These are phyloP conservation scores for Verticillium albo-atrum DNA, from an alignment of 2,329 filamentous ascomycete species.

Conservation along the genomic window DNA sequence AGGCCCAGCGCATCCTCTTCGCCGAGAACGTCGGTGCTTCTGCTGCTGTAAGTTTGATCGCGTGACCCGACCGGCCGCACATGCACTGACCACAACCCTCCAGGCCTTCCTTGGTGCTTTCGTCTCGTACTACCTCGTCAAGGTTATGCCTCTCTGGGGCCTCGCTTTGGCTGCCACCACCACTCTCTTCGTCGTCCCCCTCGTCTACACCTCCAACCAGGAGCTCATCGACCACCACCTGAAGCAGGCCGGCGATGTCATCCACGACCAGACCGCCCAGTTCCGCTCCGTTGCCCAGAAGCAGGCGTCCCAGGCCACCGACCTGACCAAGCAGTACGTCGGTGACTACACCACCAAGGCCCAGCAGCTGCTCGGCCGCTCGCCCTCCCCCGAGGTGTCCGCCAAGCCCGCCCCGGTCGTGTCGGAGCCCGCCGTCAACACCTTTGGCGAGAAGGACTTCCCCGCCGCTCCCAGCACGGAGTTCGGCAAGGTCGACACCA, in stretches of 20 bases:
- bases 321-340: constrained; percentile 63
- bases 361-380: constrained; percentile 54
- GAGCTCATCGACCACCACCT: constrained; percentile 64
- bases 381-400: constrained; percentile 35
- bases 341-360: constrained; percentile 66
- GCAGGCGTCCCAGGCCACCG: constrained; percentile 59
- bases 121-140: constrained; percentile 63
- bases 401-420: constrained; percentile 26
- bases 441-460: constrained; percentile 14
- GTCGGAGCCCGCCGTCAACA: constrained; percentile 12
- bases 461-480: constrained; percentile 12
- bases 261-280: constrained; percentile 60
- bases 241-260: constrained; percentile 50
- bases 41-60: constrained; percentile 44
- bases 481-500: constrained; percentile 15
- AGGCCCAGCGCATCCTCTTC: constrained; percentile 63
- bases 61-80: neutral
- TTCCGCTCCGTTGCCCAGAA: constrained; percentile 57
- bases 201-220: constrained; percentile 64
- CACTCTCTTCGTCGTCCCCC: constrained; percentile 55
- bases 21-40: constrained; percentile 63
- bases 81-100: neutral
- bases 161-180: constrained; percentile 57
- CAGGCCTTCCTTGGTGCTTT: constrained; percentile 59
- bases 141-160: constrained; percentile 67